Base-by-base conservation (phyloP, 2,329 filamentous ascomycete species). In the Gremmenia infestans region DNA sequence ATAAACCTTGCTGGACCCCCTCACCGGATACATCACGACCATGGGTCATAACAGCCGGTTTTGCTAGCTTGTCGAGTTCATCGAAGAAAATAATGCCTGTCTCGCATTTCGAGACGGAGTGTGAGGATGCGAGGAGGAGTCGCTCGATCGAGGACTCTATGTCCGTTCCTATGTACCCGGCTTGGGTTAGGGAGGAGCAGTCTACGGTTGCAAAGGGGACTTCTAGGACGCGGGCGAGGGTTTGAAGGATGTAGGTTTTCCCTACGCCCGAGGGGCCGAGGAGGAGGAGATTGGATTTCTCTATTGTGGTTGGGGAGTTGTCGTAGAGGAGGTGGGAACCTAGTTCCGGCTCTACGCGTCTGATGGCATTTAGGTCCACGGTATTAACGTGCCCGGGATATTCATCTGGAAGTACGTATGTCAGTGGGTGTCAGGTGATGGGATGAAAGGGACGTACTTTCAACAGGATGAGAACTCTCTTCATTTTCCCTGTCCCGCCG, bases 51-150 rank as follows among this genome's bases (percentile, higher is more conserved):
- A 92, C 88, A 69, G 94, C 93, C 25, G 90, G 85, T 39, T 89
- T 89, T 1, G 94, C 92, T 56, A 97, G 92, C 74, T 99, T 99
- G 76, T 99, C 94, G 54, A 99, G 91, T 73, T 99, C 94, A 65
- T 99, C 94, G 19, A 99, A 78, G 54, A 96, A 94, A 48, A 99
- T 91, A 54, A 99, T 97, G 5, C 94, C 94, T 52, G 89, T 83
- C 70, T 99, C 93, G 7, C 91, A 87, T 53, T 87, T 85, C 56
- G 85, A 84, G 28, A 94, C 83, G 64, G 96, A 89, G 71, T 96
- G 96, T 70, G 95, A 93, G 8, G 93, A 86, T 57, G 95, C 91
- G 54, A 95, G 89, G 9, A 99, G 78, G 25, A 99, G 79, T 46
- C 94, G 82, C 68, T 97, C 91, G 42, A 99, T 91, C 65, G 93